These are phyloP conservation scores for Turritis glabra DNA, from an alignment of 345 rosid species.

Conservation along the genomic window DNA sequence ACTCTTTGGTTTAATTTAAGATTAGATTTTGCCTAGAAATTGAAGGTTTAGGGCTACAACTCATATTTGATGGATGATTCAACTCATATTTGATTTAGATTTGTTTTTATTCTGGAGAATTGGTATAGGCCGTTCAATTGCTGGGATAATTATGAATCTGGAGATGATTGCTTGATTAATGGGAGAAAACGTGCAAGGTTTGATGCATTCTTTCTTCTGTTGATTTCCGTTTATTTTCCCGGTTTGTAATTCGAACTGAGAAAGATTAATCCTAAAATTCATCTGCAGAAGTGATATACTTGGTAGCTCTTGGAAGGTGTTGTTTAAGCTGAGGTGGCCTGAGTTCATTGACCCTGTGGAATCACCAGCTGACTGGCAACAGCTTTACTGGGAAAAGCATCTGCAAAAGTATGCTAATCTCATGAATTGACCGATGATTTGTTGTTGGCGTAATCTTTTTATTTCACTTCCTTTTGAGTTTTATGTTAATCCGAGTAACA, in stretches of 20 bases:
- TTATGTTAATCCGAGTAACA: constrained; percentile 43
- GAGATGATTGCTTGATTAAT: constrained; percentile 36
- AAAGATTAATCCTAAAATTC: background rate
- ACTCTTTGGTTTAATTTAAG: background rate
- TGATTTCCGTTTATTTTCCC: background rate
- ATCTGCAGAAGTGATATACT: constrained; percentile 50
- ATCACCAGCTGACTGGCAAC: constrained; percentile 65
- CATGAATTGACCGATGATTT: constrained; percentile 6
- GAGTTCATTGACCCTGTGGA: constrained; percentile 27
- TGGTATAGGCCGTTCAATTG: constrained; percentile 60
- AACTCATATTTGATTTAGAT: background rate
- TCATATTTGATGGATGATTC: background rate
- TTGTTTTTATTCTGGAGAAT: background rate
- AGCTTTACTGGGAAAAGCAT: constrained; percentile 81
- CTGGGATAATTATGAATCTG: constrained; percentile 45
- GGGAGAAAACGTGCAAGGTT: constrained; percentile 77
- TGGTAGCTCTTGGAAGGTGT: constrained; percentile 56
- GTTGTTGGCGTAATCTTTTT: background rate
- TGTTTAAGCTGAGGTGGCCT: constrained; percentile 76
- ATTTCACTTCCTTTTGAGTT: background rate
- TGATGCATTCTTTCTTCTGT: background rate
- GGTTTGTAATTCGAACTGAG: background rate
- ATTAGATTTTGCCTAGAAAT: background rate
- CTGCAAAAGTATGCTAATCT: constrained; percentile 54
- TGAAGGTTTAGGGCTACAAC: background rate